Conservation (phyloP, 139 green algal species). For the Coelastrella sp. region DNA sequence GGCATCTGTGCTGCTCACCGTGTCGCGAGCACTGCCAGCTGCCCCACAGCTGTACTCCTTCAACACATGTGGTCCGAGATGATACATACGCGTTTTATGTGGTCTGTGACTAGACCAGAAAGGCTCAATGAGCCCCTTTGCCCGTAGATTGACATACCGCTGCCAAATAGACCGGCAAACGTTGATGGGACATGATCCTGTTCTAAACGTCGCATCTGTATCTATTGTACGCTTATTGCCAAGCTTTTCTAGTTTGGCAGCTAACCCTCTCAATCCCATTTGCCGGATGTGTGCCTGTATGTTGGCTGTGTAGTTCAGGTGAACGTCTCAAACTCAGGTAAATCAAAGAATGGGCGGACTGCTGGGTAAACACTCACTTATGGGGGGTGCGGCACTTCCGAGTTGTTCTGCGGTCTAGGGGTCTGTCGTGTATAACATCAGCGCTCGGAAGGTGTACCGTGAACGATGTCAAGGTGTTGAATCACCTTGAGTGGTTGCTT, state of each 20-base stretch:
- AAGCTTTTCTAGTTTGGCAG: not conserved
- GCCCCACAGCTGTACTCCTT: conserved; percentile 46
- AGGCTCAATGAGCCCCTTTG: conserved; percentile 30
- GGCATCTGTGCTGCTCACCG: not conserved
- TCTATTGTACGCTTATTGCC: not conserved
- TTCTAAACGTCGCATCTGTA: not conserved
- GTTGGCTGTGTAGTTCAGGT: not conserved
- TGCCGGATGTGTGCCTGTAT: not conserved
- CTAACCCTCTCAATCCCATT: not conserved
- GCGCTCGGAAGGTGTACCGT: not conserved
- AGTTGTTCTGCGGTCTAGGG: not conserved
- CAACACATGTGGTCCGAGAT: conserved; percentile 29
- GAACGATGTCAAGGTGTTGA: too few species aligned
- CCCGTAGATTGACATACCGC: not conserved
- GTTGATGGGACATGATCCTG: not conserved
- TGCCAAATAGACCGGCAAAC: not conserved
- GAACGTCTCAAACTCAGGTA: too few species aligned
- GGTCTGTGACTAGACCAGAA: conserved; percentile 29
- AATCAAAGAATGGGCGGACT: too few species aligned
- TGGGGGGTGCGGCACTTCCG: too few species aligned
- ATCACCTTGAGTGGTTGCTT: too few species aligned
- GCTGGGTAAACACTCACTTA: too few species aligned
- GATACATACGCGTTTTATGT: conserved; percentile 14
- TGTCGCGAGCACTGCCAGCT: conserved; percentile 23
- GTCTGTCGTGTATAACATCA: not conserved